Conservation (phyloP, 805 yeast genomes). For the Pichia heedii region DNA sequence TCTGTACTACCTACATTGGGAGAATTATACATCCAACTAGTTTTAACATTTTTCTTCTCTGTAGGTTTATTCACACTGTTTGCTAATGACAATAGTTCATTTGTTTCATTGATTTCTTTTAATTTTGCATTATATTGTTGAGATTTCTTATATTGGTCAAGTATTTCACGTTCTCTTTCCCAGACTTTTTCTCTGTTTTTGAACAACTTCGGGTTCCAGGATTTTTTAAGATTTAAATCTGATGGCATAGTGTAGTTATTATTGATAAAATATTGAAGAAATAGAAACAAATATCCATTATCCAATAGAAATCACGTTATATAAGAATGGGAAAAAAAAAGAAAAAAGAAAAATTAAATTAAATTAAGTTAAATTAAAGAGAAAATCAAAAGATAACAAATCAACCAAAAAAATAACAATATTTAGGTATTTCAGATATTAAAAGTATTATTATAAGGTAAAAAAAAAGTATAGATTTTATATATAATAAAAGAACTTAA, state of each 20-base stretch:
- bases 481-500: no score
- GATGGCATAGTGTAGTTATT: conserved; percentile 39
- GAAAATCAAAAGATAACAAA: no score
- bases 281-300: no score
- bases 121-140: conserved; percentile 58
- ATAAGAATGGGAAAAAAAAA: neutral
- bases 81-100: conserved; percentile 34
- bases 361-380: no score
- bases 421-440: no score
- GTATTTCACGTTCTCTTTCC: conserved; percentile 68
- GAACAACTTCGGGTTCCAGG: conserved; percentile 90
- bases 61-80: conserved; percentile 27
- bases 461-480: no score
- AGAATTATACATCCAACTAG: conserved; percentile 84
- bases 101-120: conserved; percentile 48
- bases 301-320: no score
- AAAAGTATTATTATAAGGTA: no score
- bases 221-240: conserved; percentile 81
- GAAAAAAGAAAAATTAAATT: neutral
- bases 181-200: conserved; percentile 82
- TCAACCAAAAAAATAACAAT: no score
- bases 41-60: conserved; percentile 24
- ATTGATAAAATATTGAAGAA: no score
- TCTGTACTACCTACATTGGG: conserved; percentile 21
- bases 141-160: conserved; percentile 59